Conservation (phyloP, 192 early-diverging fungal species). For the Funneliformis geosporum region DNA sequence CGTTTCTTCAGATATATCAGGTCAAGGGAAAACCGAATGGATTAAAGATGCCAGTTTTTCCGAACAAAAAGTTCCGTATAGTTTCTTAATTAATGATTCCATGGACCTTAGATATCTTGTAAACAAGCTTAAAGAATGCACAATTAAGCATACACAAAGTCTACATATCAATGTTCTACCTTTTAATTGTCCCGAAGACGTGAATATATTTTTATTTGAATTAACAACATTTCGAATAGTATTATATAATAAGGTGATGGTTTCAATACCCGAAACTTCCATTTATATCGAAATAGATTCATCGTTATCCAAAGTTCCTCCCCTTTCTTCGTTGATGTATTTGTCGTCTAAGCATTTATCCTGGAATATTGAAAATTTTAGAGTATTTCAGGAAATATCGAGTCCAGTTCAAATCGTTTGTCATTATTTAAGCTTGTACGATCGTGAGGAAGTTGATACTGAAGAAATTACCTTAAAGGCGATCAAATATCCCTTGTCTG, state of each 20-base stretch:
- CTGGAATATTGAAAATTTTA: slow-evolving; percentile 28
- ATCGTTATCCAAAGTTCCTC: slow-evolving; percentile 5
- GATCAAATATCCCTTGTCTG: neutral
- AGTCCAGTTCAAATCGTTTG: slow-evolving; percentile 21
- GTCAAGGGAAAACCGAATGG: slow-evolving; percentile 33
- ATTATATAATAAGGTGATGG: neutral
- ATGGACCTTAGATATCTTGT: slow-evolving; percentile 23
- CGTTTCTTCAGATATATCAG: slow-evolving; percentile 33
- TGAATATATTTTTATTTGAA: slow-evolving; percentile 28
- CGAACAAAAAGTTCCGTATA: neutral
- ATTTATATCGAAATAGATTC: slow-evolving; percentile 29
- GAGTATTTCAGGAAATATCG: neutral
- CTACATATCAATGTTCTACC: slow-evolving; percentile 4
- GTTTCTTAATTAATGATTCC: slow-evolving; percentile 9
- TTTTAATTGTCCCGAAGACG: neutral
- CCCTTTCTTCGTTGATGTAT: neutral
- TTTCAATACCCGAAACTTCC: neutral
- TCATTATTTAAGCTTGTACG: slow-evolving; percentile 15
- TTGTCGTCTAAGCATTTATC: slow-evolving; percentile 6
- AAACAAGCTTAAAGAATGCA: slow-evolving; percentile 14
- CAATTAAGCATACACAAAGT: slow-evolving; percentile 9
- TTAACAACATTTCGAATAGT: slow-evolving; percentile 15
- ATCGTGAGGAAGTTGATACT: neutral
- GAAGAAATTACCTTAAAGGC: slow-evolving; percentile 2
- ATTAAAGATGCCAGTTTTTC: neutral